Base-by-base conservation (phyloP, 2,329 filamentous ascomycete species). In the Trichoderma endophyticum region DNA sequence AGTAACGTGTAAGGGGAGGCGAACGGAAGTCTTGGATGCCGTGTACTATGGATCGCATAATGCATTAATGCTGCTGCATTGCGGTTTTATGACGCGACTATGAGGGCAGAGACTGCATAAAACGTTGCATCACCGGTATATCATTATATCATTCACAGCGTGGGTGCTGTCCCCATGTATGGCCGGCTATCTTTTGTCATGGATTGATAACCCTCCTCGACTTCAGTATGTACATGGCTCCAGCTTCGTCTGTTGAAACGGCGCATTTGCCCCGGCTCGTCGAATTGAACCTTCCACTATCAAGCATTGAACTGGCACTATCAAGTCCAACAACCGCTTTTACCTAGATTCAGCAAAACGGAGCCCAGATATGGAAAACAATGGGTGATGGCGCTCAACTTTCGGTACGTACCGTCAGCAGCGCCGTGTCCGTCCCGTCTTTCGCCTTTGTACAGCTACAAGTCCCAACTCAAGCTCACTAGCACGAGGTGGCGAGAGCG, bases 361-460 rank as follows among this genome's bases (percentile, higher is more conserved):
- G 34, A 61, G 56, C 24, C 56, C 28, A 54, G 12, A 56, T 36
- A 56, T 28, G 26, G 30, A 15, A 62, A 7, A 51, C 28, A 54
- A 39, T 36, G 51, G 30, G 34, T 34, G 57, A 70, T 70, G 67
- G 67, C 67, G 67, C 39, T 70, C 28, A 62, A 54, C 39, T 70
- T 70, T 70, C 67, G 67, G 67, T 70, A 61, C 67, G 59, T 70
- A 70, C 67, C 67, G 67, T 70, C 67, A 70, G 67, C 67, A 70
- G 67, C 48, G 67, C 67, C 67, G 57, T 54, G 57, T 62, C 39
- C 39, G 39, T 65, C 5, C 60, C 51, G 48, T 30, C 51, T 26
- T 15, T 9, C 11, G 28, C 6, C 28, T n/a, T 59, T 14, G 57
- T 60, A 36, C 32, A 54, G 30, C 11, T 48, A 65, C 57, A 36